Percentiles rank a stretch among this genome's conserved stretches.
Evolutionary conservation across 345 rosid genomes (phyloP).

Genomic region (Theobroma cacao): DNA sequence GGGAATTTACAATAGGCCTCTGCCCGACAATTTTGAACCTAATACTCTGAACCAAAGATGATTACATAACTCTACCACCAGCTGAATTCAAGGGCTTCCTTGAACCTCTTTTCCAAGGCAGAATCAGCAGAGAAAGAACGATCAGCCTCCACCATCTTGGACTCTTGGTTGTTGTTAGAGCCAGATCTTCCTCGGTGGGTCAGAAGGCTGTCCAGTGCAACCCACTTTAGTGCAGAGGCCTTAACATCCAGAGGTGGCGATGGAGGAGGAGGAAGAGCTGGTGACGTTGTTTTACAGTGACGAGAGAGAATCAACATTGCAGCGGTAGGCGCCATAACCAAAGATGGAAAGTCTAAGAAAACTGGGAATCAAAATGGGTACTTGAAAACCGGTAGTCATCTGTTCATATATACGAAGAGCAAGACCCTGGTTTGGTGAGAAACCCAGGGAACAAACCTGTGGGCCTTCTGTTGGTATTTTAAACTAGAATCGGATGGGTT

Average conservation of each 20-base stretch:
- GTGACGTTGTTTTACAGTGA: conserved; percentile 19
- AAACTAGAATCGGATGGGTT: not conserved
- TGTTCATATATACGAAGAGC: not conserved
- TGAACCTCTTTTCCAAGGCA: conserved; percentile 37
- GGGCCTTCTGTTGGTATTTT: conserved; percentile 6
- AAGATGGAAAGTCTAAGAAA: not conserved
- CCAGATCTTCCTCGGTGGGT: conserved; percentile 13
- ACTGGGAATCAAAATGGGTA: not conserved
- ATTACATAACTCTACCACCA: conserved; percentile 20
- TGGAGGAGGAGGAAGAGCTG: not conserved
- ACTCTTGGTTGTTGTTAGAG: not conserved
- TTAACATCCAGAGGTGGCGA: conserved; percentile 8
- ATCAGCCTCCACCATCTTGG: conserved; percentile 5
- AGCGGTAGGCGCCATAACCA: conserved; percentile 63
- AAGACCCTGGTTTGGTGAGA: not conserved
- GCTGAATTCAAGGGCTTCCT: conserved; percentile 46
- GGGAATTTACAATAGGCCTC: not conserved
- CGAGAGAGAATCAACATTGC: conserved; percentile 59
- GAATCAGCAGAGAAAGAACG: conserved; percentile 21
- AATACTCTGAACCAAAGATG: not conserved
- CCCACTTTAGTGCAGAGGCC: conserved; percentile 24
- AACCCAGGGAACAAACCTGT: conserved; percentile 3
- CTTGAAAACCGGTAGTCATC: not conserved
- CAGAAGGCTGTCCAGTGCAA: not conserved
- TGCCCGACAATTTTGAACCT: not conserved